phyloP scores from a whole-genome alignment of 1,139 yeast genomes.

The Geotrichum klebahnii region DNA sequence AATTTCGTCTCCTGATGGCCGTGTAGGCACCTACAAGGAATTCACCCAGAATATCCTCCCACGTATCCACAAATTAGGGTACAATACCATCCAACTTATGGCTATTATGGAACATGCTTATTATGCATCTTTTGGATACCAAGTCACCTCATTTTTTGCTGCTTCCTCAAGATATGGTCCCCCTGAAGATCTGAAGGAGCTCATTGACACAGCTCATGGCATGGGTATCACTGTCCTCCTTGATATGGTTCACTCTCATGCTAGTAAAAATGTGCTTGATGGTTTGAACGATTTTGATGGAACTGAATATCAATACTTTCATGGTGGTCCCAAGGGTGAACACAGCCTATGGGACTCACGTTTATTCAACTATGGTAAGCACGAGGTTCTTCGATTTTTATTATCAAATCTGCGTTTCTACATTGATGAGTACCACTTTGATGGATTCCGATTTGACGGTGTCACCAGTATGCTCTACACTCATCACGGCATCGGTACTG shows the following conservation, averaged over 20 bases:
- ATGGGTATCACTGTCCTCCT: conserved; percentile 80
- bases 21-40: conserved; percentile 77
- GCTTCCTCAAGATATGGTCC: conserved; percentile 85
- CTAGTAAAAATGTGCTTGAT: conserved; percentile 89
- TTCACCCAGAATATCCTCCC: conserved; percentile 79
- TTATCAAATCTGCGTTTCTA: conserved; percentile 83
- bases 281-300: conserved; percentile 94
- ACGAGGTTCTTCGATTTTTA: conserved; percentile 84
- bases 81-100: conserved; percentile 92
- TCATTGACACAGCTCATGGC: conserved; percentile 87
- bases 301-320: conserved; percentile 91
- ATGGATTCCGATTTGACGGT: conserved; percentile 95
- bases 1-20: conserved; percentile 85
- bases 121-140: conserved; percentile 96
- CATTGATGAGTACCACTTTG: conserved; percentile 79
- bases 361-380: conserved; percentile 81
- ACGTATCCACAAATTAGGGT: conserved; percentile 76
- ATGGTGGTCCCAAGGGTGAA: conserved; percentile 75
- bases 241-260: conserved; percentile 94
- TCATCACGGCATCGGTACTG: conserved; percentile 88
- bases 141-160: conserved; percentile 89
- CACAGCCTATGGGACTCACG: conserved; percentile 96
- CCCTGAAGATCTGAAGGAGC: conserved; percentile 88
- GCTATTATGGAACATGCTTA: conserved; percentile 99
- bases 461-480: conserved; percentile 88